A percentile compares a stretch with the other conserved stretches of the same genome.
phyloP scores from a whole-genome alignment of 441 rosid genomes.

The Adansonia madagascariensis region DNA sequence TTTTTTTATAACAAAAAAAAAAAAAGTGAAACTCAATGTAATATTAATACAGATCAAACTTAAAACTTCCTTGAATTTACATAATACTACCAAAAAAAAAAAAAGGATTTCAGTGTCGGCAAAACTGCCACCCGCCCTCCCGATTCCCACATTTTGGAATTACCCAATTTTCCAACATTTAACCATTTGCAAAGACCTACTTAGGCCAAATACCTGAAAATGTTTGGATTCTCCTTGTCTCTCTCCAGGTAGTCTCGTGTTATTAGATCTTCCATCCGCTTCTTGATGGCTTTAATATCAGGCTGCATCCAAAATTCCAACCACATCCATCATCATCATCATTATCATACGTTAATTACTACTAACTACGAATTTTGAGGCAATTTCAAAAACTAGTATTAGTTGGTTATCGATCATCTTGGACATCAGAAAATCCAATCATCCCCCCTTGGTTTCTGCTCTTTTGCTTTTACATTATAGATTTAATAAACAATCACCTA shows the following conservation, averaged over 20 bases:
- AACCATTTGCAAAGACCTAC: neutral
- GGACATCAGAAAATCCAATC: too few relatives aligned
- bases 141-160: too few relatives aligned
- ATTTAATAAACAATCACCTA: neutral
- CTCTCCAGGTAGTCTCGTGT: slow-evolving; percentile 85
- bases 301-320: slow-evolving; percentile 59
- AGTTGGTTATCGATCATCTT: too few relatives aligned
- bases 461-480: too few relatives aligned
- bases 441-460: too few relatives aligned
- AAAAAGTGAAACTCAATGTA: neutral
- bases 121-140: too few relatives aligned
- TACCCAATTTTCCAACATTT: too few relatives aligned
- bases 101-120: neutral
- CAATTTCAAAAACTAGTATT: too few relatives aligned
- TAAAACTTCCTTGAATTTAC: neutral
- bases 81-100: neutral
- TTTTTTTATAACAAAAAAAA: neutral
- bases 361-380: neutral
- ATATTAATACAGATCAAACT: neutral
- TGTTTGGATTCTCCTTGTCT: slow-evolving; percentile 65
- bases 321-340: neutral
- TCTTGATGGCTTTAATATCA: slow-evolving; percentile 93
- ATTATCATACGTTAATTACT: neutral
- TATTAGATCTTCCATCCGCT: slow-evolving; percentile 89
- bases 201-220: slow-evolving; percentile 74